These are phyloP conservation scores for Penicillium sp. DNA, from an alignment of 2,329 filamentous ascomycete genomes.

Conservation along the genomic window DNA sequence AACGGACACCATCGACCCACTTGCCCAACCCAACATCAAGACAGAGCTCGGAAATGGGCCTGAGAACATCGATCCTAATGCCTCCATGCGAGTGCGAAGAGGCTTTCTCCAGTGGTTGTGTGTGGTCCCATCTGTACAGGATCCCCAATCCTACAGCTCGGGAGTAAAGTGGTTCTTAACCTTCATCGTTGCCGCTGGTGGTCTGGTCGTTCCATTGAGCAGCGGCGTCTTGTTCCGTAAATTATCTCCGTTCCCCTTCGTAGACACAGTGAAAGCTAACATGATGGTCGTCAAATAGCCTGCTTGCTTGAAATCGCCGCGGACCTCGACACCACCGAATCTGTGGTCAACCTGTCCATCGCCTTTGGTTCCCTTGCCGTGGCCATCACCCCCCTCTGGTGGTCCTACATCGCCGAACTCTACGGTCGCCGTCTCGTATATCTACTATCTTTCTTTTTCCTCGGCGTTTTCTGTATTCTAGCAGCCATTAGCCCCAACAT, in stretches of 20 bases:
- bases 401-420: not conserved
- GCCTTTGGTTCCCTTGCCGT: not conserved
- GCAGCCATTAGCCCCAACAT: not conserved
- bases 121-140: not conserved
- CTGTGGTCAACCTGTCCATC: not conserved
- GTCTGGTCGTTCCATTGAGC: not conserved
- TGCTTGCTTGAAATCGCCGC: not conserved
- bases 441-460: not conserved
- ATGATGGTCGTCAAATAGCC: not conserved
- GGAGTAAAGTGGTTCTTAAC: not conserved
- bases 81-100: not conserved
- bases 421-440: not conserved
- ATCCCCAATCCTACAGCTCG: not conserved
- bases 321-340: not conserved
- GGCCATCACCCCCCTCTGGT: not conserved
- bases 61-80: not conserved
- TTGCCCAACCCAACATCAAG: not conserved
- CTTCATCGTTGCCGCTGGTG: not conserved
- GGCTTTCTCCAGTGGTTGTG: not conserved
- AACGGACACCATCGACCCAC: not conserved
- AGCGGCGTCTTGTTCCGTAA: not conserved
- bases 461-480: not conserved
- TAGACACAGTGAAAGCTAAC: not conserved
- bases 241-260: not conserved
- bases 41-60: not conserved